Evolutionary conservation across 306 rosid species (phyloP), one percentile per base, ranked within the genome.

Genomic region (Hylodesmum podocarpum): DNA sequence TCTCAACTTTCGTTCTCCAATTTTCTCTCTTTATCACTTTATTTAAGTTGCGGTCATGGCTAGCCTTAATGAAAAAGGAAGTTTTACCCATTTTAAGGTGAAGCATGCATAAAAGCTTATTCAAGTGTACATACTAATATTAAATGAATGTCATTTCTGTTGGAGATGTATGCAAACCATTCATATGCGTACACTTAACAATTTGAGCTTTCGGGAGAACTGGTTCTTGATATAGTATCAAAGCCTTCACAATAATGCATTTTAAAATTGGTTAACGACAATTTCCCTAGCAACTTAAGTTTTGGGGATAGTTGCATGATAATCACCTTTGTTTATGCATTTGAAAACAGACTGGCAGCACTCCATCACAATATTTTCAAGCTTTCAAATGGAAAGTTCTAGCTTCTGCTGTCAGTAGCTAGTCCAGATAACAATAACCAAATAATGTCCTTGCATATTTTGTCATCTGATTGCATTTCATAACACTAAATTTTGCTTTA

Each of bases 181-280:
- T 34, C 15, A 62, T 16, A 6, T 36, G 21, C 5, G 8, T 39
- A 21, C 33, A 39, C 71, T 24, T 40, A 1, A 65, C 1, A 65
- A 28, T 27, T 24, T 66, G 14, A 24, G 72, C 34, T 66, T 66
- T 21, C 0, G 21, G 41, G 41, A 37, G 33, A 28, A 28, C 9
- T 12, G 16, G 16, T 57, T 13, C 49, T 9, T 18, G 28, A 10
- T 37, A 50, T 9, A 28, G 28, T 8, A 8, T 8, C 28, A 19
- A 49, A 49, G 51, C 62, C 41, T 57, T 41, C 24, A 13, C 82
- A 78, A 69, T 68, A 37, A 37, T n/a, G 54, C 53, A 14, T 55
- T 54, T 39, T 22, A 27, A 55, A 72, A 72, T 55, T 47, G 27
- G n/a, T 24, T 24, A 15, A 8, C 19, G 58, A 51, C 14, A 51